These are phyloP conservation scores for Haemoproteus tartakovskyi DNA, from an alignment of 169 alveolate genomes.

Conservation along the genomic window DNA sequence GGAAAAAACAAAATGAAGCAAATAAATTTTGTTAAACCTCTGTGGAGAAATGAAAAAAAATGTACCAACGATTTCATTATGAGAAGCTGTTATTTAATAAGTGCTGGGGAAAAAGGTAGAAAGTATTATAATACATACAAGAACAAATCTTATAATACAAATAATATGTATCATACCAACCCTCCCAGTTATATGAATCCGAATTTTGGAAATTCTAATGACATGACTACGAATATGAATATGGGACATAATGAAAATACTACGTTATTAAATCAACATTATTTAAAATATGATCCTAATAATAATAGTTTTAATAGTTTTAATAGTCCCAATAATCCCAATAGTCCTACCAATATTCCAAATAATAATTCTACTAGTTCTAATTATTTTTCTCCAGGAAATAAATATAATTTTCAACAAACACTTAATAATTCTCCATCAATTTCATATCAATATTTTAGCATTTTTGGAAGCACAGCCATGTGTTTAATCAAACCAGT, in stretches of 20 bases:
- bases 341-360: not conserved
- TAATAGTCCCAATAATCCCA: not conserved
- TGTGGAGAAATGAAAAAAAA: too few species aligned
- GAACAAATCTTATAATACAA: conserved; percentile 13
- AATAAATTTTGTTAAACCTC: too few species aligned
- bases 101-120: not conserved
- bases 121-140: conserved; percentile 41
- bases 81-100: too few species aligned
- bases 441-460: conserved; percentile 52
- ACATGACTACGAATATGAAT: conserved; percentile 4
- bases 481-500: conserved; percentile 59
- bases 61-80: too few species aligned
- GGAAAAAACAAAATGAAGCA: too few species aligned
- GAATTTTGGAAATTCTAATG: too few species aligned
- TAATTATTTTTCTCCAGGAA: conserved; percentile 14
- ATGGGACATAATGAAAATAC: conserved; percentile 8
- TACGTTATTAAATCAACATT: too few species aligned
- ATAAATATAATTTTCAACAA: conserved; percentile 21
- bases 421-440: not conserved
- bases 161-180: conserved; percentile 8
- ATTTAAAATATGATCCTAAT: too few species aligned
- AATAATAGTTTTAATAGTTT: not conserved
- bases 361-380: conserved; percentile 10
- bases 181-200: conserved; percentile 19
- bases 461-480: conserved; percentile 62